phyloP scores from a whole-genome alignment of 1,139 yeast species.

The Yamadazyma epiphylla region DNA sequence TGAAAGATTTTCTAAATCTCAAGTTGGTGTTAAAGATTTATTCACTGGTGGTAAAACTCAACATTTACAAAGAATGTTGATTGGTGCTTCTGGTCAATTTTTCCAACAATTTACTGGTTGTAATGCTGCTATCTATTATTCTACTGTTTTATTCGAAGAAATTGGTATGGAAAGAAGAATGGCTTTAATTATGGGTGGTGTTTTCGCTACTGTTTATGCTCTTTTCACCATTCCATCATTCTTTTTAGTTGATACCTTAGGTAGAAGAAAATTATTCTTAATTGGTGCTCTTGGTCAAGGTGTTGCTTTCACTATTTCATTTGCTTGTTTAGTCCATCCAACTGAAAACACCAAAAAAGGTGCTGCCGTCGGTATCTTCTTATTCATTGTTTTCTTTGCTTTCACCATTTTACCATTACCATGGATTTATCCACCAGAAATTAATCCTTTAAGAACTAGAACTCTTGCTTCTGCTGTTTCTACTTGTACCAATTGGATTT shows the following conservation, averaged over 20 bases:
- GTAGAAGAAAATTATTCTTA: slow-evolving; percentile 57
- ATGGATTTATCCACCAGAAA: slow-evolving; percentile 58
- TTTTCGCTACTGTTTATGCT: slow-evolving; percentile 55
- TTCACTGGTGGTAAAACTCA: slow-evolving; percentile 55
- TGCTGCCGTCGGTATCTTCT: slow-evolving; percentile 48
- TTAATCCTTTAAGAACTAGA: slow-evolving; percentile 54
- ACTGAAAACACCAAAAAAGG: slow-evolving; percentile 34
- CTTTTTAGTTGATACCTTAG: slow-evolving; percentile 56
- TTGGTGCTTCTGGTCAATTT: slow-evolving; percentile 50
- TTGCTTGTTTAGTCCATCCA: slow-evolving; percentile 33
- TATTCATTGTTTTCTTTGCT: slow-evolving; percentile 49
- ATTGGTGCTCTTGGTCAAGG: slow-evolving; percentile 46
- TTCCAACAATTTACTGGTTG: slow-evolving; percentile 59
- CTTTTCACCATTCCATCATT: slow-evolving; percentile 56
- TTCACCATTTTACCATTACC: slow-evolving; percentile 52
- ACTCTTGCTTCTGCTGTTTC: slow-evolving; percentile 49
- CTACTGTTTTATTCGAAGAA: slow-evolving; percentile 54
- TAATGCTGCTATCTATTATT: slow-evolving; percentile 62
- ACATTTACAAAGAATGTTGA: slow-evolving; percentile 47
- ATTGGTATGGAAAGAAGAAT: slow-evolving; percentile 47
- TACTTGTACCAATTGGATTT: slow-evolving; percentile 42
- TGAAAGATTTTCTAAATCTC: slow-evolving; percentile 33
- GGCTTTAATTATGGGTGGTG: slow-evolving; percentile 58
- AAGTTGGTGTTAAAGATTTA: slow-evolving; percentile 42
- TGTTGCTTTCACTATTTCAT: slow-evolving; percentile 31